Percentiles rank a stretch among this genome's conserved stretches.
These are phyloP conservation scores for Heterobasidion occidentale DNA, from an alignment of 1,284 basidiomycete genomes.

Conservation along the genomic window DNA sequence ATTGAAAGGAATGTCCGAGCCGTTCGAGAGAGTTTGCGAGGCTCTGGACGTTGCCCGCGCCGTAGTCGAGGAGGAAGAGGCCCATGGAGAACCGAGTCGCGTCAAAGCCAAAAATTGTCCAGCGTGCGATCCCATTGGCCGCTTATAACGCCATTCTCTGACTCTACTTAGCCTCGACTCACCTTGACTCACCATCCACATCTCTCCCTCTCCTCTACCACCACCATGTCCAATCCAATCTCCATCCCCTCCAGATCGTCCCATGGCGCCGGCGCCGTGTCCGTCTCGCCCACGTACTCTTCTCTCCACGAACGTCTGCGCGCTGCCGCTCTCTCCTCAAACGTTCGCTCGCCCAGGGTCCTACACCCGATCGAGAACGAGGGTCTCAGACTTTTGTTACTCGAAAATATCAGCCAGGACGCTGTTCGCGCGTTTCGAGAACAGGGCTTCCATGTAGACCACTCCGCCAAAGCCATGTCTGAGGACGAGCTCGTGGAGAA, in stretches of 20 bases:
- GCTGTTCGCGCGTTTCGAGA: slow-evolving; percentile 79
- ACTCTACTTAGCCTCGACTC: slow-evolving; percentile 7
- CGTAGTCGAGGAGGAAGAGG: slow-evolving; percentile 91
- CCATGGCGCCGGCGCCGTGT: slow-evolving; percentile 26
- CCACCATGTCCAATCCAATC: slow-evolving; percentile 29
- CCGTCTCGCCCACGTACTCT: slow-evolving; percentile 39
- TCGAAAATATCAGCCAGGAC: slow-evolving; percentile 94
- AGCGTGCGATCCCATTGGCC: slow-evolving; percentile 1
- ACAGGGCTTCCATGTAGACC: slow-evolving; percentile 93
- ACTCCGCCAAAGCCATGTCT: slow-evolving; percentile 78
- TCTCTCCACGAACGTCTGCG: slow-evolving; percentile 41
- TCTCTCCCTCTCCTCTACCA: slow-evolving; percentile 3
- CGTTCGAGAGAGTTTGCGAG: slow-evolving; percentile 89
- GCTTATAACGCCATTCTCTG: slow-evolving; percentile 7
- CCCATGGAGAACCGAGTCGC: slow-evolving; percentile 32
- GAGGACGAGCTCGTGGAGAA: slow-evolving; percentile 90
- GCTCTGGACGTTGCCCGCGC: slow-evolving; percentile 91
- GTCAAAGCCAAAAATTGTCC: not conserved
- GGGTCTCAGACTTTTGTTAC: slow-evolving; percentile 69
- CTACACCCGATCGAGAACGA: slow-evolving; percentile 77
- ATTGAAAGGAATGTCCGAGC: slow-evolving; percentile 86
- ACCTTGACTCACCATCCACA: slow-evolving; percentile 5
- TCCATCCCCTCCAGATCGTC: slow-evolving; percentile 27
- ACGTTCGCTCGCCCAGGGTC: slow-evolving; percentile 51
- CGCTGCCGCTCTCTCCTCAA: slow-evolving; percentile 16